A percentile compares a stretch with the other conserved stretches of the same genome.
These are phyloP conservation scores for Oryza glaberrima DNA, from an alignment of 176 grass and related monocot genomes.

Conservation along the genomic window DNA sequence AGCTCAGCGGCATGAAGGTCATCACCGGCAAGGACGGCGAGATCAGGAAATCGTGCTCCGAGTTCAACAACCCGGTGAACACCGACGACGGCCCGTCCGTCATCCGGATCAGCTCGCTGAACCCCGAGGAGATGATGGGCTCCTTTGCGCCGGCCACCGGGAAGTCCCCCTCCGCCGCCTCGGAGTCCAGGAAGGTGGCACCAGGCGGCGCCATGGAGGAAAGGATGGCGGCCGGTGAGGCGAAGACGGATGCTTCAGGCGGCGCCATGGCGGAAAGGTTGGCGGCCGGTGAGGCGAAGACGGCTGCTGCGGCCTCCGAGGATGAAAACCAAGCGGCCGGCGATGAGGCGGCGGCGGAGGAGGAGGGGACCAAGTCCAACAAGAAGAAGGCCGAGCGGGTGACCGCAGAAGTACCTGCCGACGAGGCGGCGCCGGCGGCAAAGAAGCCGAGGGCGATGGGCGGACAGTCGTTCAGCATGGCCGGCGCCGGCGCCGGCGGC, in stretches of 20 bases:
- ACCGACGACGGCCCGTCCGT: background rate
- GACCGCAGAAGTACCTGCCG: no score
- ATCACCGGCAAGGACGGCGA: conserved; percentile 63
- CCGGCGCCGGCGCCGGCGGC: background rate
- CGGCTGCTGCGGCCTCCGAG: background rate
- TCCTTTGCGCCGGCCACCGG: background rate
- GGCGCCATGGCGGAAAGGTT: background rate
- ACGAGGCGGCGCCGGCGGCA: no score
- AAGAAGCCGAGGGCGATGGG: no score
- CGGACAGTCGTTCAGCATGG: no score
- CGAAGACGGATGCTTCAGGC: background rate
- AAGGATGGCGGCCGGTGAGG: background rate
- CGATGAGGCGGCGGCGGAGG: background rate
- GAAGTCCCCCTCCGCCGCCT: background rate
- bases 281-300: background rate
- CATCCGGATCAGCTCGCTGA: conserved; percentile 42
- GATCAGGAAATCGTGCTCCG: conserved; percentile 54
- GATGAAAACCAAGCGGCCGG: background rate
- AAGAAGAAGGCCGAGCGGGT: background rate
- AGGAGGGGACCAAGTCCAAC: background rate
- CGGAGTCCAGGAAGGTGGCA: background rate
- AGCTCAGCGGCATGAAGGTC: conserved; percentile 47
- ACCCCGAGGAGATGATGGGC: background rate
- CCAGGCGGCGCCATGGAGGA: background rate
- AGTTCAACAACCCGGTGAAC: conserved; percentile 47